Evolutionary conservation across 129 eudicot genomes (phyloP), one percentile per base, ranked within the genome.

Genomic region (Artemisia argyi): DNA sequence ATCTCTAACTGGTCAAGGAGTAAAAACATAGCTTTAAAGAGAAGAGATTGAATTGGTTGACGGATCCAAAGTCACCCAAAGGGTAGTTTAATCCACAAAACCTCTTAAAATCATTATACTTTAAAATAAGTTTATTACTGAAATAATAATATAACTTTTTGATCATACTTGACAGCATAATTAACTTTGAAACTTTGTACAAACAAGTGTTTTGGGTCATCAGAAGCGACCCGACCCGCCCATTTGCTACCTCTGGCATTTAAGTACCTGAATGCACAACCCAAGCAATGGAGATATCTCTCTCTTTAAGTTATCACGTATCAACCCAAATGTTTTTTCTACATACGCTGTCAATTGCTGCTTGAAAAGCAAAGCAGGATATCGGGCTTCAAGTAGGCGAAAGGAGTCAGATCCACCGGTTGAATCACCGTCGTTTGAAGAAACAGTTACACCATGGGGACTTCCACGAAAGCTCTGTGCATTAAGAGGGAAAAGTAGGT

Each of bases 241-340:
- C 11, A 39, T 39, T 39, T 39, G 46, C 46, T 39, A 39, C 46
- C 46, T 39, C 46, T 39, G 46, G 10, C 46, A 39, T 39, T 58
- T 28, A 24, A 75, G 66, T 69, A 93, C 98, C 97, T 93, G 98
- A 66, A 93, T 90, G 80, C 97, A 90, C 80, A 90, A 75, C 19
- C 98, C 98, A 24, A 93, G 89, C 55, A 81, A 83, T 11, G 98
- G 98, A 80, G 98, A 93, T 58, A 89, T 92, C 64, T 92, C 95
- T 73, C 91, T 89, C 71, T 89, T 92, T 61, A 86, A 64, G 61
- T 88, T 89, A 74, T 92, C 96, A 9, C 96, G 89, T 58, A 93
- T 84, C 84, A 89, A 83, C 57, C 98, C 97, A 51, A 87, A 90
- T 68, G 85, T 87, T 85, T 93, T 93, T 79, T 90, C 97, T 50